A percentile compares a stretch with the other conserved stretches of the same genome.
phyloP scores from a whole-genome alignment of 1,139 yeast species.

The Suzukiozyma palmioleophila region DNA sequence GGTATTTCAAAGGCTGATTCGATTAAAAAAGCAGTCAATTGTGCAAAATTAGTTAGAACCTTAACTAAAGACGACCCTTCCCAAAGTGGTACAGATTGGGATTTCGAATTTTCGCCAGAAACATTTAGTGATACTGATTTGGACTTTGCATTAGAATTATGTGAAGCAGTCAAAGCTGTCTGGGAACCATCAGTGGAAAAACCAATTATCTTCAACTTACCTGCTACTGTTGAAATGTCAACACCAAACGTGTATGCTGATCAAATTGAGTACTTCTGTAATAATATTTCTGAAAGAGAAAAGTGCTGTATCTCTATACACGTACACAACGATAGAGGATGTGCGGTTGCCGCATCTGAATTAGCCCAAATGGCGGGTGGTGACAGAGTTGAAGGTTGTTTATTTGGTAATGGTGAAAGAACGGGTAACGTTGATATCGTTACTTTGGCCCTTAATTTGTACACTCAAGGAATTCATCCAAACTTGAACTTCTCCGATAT shows the following conservation, averaged over 20 bases:
- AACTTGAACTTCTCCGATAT: slow-evolving; percentile 83
- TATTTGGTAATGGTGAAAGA: slow-evolving; percentile 97
- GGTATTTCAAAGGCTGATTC: slow-evolving; percentile 81
- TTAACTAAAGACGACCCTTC: slow-evolving; percentile 86
- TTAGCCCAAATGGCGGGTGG: slow-evolving; percentile 94
- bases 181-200: slow-evolving; percentile 84
- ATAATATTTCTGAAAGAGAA: slow-evolving; percentile 76
- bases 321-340: slow-evolving; percentile 95
- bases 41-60: slow-evolving; percentile 72
- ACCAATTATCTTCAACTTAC: slow-evolving; percentile 92
- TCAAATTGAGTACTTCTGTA: slow-evolving; percentile 87
- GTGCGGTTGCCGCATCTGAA: slow-evolving; percentile 98
- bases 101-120: slow-evolving; percentile 92
- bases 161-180: slow-evolving; percentile 92
- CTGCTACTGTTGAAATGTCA: slow-evolving; percentile 97
- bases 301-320: slow-evolving; percentile 86
- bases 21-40: slow-evolving; percentile 72
- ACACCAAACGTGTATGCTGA: slow-evolving; percentile 95
- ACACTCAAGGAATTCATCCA: slow-evolving; percentile 91
- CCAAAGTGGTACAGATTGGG: slow-evolving; percentile 74
- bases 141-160: slow-evolving; percentile 76
- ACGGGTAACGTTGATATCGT: slow-evolving; percentile 97
- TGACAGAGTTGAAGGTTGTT: slow-evolving; percentile 95
- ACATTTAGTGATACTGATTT: slow-evolving; percentile 87
- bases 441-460: slow-evolving; percentile 86